Evolutionary conservation across 1,139 yeast genomes (phyloP).

Genomic region (Pichia terricola): DNA sequence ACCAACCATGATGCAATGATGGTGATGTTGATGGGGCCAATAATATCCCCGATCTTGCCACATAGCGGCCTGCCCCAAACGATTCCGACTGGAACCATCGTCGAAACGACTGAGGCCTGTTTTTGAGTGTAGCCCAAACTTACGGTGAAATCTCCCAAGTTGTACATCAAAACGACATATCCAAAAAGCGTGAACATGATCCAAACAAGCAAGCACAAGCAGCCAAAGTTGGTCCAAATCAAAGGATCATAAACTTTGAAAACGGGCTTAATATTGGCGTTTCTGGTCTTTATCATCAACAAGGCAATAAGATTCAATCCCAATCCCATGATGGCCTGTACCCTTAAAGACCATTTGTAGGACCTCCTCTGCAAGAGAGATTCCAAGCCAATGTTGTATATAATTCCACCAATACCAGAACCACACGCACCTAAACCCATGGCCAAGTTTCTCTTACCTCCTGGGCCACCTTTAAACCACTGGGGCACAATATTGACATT

Average conservation of each 20-base stretch:
- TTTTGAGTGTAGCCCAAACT: slow-evolving; percentile 34
- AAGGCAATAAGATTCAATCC: slow-evolving; percentile 31
- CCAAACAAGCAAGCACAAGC: slow-evolving; percentile 28
- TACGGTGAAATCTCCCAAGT: slow-evolving; percentile 36
- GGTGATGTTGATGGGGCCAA: slow-evolving; percentile 34
- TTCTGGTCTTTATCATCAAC: slow-evolving; percentile 20
- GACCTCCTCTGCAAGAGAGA: slow-evolving; percentile 39
- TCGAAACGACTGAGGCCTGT: slow-evolving; percentile 36
- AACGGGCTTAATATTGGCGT: slow-evolving; percentile 27
- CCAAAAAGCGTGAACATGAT: slow-evolving; percentile 36
- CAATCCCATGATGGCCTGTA: slow-evolving; percentile 39
- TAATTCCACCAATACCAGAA: slow-evolving; percentile 58
- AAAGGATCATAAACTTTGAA: slow-evolving; percentile 29
- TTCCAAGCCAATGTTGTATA: slow-evolving; percentile 41
- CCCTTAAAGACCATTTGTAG: slow-evolving; percentile 51
- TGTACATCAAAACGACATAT: slow-evolving; percentile 36
- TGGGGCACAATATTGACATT: slow-evolving; percentile 48
- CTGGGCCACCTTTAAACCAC: slow-evolving; percentile 39
- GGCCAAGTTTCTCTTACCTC: slow-evolving; percentile 46
- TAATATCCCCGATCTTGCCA: slow-evolving; percentile 32
- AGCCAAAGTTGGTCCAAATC: slow-evolving; percentile 27
- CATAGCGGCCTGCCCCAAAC: slow-evolving; percentile 33
- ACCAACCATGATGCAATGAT: slow-evolving; percentile 27
- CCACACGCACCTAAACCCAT: slow-evolving; percentile 55
- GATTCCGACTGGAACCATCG: slow-evolving; percentile 37